Base-by-base conservation (phyloP, 1,284 basidiomycete species). In the Moesziomyces sp. region DNA sequence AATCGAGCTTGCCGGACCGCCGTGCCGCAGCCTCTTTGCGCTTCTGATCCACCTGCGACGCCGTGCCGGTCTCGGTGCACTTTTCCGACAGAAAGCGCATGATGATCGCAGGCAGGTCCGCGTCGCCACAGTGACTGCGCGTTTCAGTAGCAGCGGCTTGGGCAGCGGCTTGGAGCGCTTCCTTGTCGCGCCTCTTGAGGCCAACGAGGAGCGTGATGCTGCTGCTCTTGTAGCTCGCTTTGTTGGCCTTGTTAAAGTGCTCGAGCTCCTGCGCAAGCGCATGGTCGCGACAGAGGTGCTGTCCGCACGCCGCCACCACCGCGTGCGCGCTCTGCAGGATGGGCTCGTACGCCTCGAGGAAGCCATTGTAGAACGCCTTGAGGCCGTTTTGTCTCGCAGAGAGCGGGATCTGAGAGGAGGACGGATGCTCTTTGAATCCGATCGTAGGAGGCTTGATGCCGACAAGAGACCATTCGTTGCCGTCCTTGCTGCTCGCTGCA, bases 51-150 rank as follows among this genome's bases (percentile, higher is more conserved):
- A 81, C 79, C 48, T 74, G 62, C 13, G 60, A 50, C 4, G 61
- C 61, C 3, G 76, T 74, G 5, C 79, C 79, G 0, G 65, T 77
- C 52, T 81, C 77, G 21, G 75, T 74, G 47, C 77, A 81, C 13
- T 49, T 26, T 9, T 60, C 54, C 10, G 60, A 14, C 13, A 70
- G 24, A 18, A 53, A 24, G 10, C 35, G 43, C 56, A 62, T 33
- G 6, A 69, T 44, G 14, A 16, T 33, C 2, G 55, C 64, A 38
- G 47, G 52, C 43, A 65, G 28, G 11, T 61, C 46, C 8, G 56
- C 5, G 2, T 26, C 43, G 23, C 44, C 52, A 16, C 55, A 46
- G 21, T 64, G 52, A 1, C 45, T 35, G 3, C 53, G 33, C 6
- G 57, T 43, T 18, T 66, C 58, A 7, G 50, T 45, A 5, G 52